Conservation (phyloP, 202 grass and related monocot species). For the Carex arenaria region DNA sequence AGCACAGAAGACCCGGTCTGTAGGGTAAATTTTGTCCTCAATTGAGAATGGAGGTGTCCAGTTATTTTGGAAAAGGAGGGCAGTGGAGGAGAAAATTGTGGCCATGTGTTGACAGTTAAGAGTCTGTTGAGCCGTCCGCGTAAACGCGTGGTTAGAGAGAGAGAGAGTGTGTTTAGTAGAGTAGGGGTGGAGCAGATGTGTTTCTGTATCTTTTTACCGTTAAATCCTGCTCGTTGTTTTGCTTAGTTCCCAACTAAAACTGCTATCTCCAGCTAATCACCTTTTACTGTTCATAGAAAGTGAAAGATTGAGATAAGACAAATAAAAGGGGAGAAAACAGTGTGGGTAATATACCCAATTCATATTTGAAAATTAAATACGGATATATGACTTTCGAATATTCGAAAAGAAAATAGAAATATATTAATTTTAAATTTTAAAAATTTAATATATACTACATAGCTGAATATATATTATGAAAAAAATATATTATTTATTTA, state of each 20-base stretch:
- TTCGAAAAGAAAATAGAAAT: too few relatives aligned
- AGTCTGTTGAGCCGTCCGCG: conserved; percentile 28
- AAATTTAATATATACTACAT: too few relatives aligned
- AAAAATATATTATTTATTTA: too few relatives aligned
- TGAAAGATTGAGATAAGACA: background rate
- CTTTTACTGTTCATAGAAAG: background rate
- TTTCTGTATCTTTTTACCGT: background rate
- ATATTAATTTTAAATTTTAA: too few relatives aligned
- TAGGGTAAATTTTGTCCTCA: background rate
- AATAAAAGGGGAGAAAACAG: too few relatives aligned
- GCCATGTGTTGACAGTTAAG: conserved; percentile 22
- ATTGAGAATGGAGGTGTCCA: background rate
- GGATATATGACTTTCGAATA: too few relatives aligned
- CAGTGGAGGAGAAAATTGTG: background rate
- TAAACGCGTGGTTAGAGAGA: conserved; percentile 30
- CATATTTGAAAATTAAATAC: too few relatives aligned
- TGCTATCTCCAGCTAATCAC: background rate
- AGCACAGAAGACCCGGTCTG: too few relatives aligned
- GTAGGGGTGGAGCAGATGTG: too few relatives aligned
- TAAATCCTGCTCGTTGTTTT: background rate
- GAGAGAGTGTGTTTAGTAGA: background rate
- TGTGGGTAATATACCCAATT: too few relatives aligned
- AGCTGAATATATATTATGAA: too few relatives aligned
- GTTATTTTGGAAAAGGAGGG: background rate
- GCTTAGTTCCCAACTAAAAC: too few relatives aligned